A percentile compares a stretch with the other conserved stretches of the same genome.
phyloP scores from a whole-genome alignment of 768 basidiomycete species.

The Coprinopsis sp. region DNA sequence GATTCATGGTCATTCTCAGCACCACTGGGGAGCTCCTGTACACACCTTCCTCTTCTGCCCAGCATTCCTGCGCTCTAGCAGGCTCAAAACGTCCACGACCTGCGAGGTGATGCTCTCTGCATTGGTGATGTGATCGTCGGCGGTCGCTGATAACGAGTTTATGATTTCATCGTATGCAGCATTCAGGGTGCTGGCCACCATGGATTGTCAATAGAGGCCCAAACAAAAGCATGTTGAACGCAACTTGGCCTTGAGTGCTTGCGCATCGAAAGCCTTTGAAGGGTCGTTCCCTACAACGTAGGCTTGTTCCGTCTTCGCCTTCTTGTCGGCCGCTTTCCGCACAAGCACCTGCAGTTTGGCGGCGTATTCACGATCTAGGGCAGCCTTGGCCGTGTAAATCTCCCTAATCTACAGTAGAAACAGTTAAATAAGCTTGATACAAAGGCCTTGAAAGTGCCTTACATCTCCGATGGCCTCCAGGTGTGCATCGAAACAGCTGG shows the following conservation, averaged over 20 bases:
- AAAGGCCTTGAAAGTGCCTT: constrained; percentile 20
- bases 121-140: constrained; percentile 65
- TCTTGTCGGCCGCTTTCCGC: constrained; percentile 69
- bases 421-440: neutral
- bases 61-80: constrained; percentile 58
- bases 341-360: constrained; percentile 60
- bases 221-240: neutral
- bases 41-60: constrained; percentile 64
- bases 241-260: constrained; percentile 53
- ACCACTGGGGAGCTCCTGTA: constrained; percentile 1
- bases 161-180: constrained; percentile 67
- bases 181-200: constrained; percentile 56
- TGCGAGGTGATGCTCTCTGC: constrained; percentile 58
- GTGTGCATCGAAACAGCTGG: constrained; percentile 54
- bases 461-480: constrained; percentile 65
- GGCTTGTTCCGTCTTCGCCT: constrained; percentile 47
- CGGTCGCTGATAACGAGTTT: constrained; percentile 49
- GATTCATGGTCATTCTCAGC: neutral
- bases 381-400: constrained; percentile 59
- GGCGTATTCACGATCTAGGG: constrained; percentile 77
- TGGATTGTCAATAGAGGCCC: constrained; percentile 7
- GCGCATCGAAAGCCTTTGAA: constrained; percentile 54
- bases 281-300: constrained; percentile 67
- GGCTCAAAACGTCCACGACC: constrained; percentile 60
- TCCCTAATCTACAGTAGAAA: constrained; percentile 59